Percentiles rank a stretch among this genome's conserved stretches.
These are phyloP conservation scores for Chlorella sp. DNA, from an alignment of 139 green algal species.

Conservation along the genomic window DNA sequence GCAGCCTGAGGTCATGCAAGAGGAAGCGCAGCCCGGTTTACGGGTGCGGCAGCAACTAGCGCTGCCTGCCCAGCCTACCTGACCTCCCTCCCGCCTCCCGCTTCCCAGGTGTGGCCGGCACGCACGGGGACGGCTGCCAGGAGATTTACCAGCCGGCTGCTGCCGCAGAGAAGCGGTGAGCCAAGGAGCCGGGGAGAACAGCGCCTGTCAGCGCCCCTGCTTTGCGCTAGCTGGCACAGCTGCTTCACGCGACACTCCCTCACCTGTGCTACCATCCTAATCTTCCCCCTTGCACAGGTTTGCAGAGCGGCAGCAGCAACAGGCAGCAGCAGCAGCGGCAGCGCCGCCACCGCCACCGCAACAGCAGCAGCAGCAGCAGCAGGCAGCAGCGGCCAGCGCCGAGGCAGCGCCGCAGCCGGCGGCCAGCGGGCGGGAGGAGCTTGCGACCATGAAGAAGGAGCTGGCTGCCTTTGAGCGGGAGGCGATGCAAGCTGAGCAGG, in stretches of 20 bases:
- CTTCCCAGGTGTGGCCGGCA: slow-evolving; percentile 20
- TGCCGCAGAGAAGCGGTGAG: slow-evolving; percentile 31
- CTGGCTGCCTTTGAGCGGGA: slow-evolving; percentile 28
- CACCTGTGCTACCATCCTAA: no score
- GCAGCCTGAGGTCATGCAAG: no score
- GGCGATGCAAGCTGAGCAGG: slow-evolving; percentile 14
- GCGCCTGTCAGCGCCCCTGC: no score
- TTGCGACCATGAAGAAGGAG: slow-evolving; percentile 13
- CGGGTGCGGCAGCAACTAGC: no score
- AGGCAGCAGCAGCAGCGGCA: not conserved
- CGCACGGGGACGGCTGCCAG: slow-evolving; percentile 25
- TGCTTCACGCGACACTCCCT: no score
- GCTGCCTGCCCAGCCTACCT: no score
- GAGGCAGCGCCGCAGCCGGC: not conserved
- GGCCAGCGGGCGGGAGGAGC: slow-evolving; percentile 3
- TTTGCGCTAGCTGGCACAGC: no score
- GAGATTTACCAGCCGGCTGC: slow-evolving; percentile 37
- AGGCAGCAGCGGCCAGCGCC: not conserved
- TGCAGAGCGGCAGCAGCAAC: not conserved
- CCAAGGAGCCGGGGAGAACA: not conserved
- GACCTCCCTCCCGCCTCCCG: no score
- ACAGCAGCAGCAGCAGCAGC: not conserved
- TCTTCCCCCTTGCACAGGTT: not conserved
- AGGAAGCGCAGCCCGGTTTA: no score
- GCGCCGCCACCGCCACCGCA: not conserved